Evolutionary conservation across 768 basidiomycete species (phyloP), one percentile per base, ranked within the genome.

Genomic region (Hortiboletus flavorubellus): DNA sequence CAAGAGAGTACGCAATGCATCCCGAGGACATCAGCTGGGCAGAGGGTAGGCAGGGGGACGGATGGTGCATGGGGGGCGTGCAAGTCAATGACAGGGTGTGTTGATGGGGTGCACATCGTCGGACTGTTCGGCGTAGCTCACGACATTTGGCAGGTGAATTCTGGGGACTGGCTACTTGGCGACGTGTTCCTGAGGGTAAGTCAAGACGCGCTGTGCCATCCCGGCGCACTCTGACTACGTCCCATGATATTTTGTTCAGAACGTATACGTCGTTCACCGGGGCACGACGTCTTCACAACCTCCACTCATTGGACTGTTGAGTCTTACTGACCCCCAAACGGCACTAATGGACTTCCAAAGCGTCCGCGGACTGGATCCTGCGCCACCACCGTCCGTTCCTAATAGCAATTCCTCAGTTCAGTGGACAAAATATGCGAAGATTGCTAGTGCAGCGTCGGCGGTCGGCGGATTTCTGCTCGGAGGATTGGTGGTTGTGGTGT

Each of bases 91-190:
- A 84, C 63, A 65, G 63, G 33, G 82, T 80, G 57, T 49, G 74
- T 63, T 43, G 47, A 38, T 42, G 39, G n/a, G 21, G 21, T 21
- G 21, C 21, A 21, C 21, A 30, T 21, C 8, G 16, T 11, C 37
- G 1, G 15, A 0, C 1, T 26, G 15, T 33, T 40, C 15, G 12
- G 31, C 21, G 21, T n/a, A 41, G 44, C 60, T 59, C 16, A 67
- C 23, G 21, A 34, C 12, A 38, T 4, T 31, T 29, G 26, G 29
- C 56, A 80, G 78, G 72, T 81, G n/a, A 72, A 75, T 58, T 78
- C 80, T 12, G 81, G 78, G 5, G 84, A 85, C 66, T 86, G 82
- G 82, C 70, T 86, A 6, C 72, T 84, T 18, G 83, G 82, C n/a
- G 82, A 82, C 50, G 72, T 76, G 16, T 84, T 83, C 53, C 72